Conservation (phyloP, 805 yeast genomes). For the Metschnikowia colocasiae region DNA sequence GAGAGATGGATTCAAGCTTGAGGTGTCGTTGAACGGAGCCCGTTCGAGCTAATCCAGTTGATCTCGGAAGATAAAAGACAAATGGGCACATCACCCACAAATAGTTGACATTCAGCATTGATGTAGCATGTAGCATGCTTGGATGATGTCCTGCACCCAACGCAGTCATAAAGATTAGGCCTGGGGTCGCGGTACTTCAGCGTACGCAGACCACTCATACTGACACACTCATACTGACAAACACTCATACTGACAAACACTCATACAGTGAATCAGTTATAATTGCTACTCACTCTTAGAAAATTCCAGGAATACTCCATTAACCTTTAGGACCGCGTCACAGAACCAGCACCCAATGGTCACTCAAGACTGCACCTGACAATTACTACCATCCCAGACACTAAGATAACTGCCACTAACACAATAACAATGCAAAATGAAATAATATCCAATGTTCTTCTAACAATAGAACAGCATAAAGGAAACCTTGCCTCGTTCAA, state of each 20-base stretch:
- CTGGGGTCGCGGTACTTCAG: slow-evolving; percentile 1
- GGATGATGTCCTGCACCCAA: neutral
- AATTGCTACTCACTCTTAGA: too few relatives aligned
- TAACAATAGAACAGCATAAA: slow-evolving; percentile 35
- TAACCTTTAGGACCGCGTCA: too few relatives aligned
- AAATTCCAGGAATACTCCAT: too few relatives aligned
- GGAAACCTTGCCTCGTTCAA: slow-evolving; percentile 27
- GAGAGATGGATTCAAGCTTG: slow-evolving; percentile 38
- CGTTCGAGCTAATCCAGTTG: neutral
- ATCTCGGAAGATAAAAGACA: too few relatives aligned
- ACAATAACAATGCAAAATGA: slow-evolving; percentile 31
- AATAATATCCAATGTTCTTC: slow-evolving; percentile 33
- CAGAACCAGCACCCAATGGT: neutral
- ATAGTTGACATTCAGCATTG: neutral
- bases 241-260: too few relatives aligned
- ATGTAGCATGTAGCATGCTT: neutral
- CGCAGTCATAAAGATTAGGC: neutral
- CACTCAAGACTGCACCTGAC: neutral
- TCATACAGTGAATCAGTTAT: too few relatives aligned
- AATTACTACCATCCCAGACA: neutral
- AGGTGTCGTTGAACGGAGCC: slow-evolving; percentile 25
- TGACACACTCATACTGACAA: too few relatives aligned
- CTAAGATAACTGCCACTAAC: neutral
- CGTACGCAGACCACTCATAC: too few relatives aligned
- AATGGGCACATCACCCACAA: too few relatives aligned